Evolutionary conservation across 2,329 filamentous ascomycete genomes (phyloP), one percentile per base, ranked within the genome.

Genomic region (Alternaria atra): DNA sequence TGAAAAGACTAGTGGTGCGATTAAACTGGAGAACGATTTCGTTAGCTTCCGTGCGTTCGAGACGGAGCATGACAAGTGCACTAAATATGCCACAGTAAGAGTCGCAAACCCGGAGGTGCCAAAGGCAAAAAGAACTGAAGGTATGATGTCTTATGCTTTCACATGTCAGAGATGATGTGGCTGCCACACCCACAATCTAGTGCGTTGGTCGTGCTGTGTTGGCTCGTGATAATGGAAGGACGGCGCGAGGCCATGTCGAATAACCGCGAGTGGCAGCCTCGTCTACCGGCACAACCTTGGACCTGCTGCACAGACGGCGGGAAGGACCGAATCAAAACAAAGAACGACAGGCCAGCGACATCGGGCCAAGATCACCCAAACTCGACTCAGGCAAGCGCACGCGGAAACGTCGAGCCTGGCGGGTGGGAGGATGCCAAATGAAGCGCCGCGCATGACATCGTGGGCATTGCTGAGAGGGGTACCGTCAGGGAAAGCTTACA

Each of bases 241-340:
- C 43, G 61, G 68, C 53, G 66, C 61, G 59, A 66, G 65, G 52
- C 60, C 64, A 57, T 42, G 61, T 71, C 68, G 63, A 63, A 68
- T 60, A 66, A 67, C 61, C 55, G 51, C 62, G 52, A 50, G 40
- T 64, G 63, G 62, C 70, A 77, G 73, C 73, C 73, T 76, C 71
- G 71, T 72, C 52, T 65, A 60, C 39, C 51, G 64, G 62, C 65
- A 68, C 61, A 57, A 48, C 46, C 30, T 48, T 25, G 44, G 6
- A 23, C 61, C 47, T 58, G 64, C 64, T 60, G 68, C 72, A 72
- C 66, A 53, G 69, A 58, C 65, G 52, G 58, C 70, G 69, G 68
- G 63, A 69, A 63, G 61, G 70, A 70, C 63, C 73, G 71, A 76
- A 75, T 77, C 73, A 76, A 62, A 56, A 51, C 52, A 43, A 63